phyloP scores from a whole-genome alignment of 108 stramenopile genomes.

The Discostella pseudostelligera region DNA sequence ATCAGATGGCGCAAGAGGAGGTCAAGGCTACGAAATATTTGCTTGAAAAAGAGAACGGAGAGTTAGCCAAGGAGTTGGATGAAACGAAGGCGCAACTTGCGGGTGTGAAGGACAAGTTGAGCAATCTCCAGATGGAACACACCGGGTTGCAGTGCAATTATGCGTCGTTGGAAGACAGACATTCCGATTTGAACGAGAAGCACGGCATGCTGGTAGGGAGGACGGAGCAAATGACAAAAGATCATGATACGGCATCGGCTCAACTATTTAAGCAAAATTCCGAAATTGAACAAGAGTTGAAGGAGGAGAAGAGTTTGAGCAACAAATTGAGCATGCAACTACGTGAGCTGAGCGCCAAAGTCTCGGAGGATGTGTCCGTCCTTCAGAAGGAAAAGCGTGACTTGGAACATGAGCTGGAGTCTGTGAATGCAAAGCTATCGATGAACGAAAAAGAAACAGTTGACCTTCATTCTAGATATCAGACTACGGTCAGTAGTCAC shows the following conservation, averaged over 20 bases:
- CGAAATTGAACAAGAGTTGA: slow-evolving; percentile 16
- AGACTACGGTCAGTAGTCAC: not conserved
- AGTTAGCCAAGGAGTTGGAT: not conserved
- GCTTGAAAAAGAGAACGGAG: slow-evolving; percentile 11
- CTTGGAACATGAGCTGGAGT: slow-evolving; percentile 3
- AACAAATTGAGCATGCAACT: slow-evolving; percentile 20
- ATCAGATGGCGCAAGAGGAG: slow-evolving; percentile 9
- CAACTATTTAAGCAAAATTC: not conserved
- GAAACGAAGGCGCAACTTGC: slow-evolving; percentile 1
- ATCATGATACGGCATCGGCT: not conserved
- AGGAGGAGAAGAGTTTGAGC: slow-evolving; percentile 12
- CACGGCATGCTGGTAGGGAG: slow-evolving; percentile 1
- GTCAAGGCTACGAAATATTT: slow-evolving; percentile 9
- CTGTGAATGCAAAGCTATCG: not conserved
- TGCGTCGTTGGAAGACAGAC: slow-evolving; percentile 4
- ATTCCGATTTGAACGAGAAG: slow-evolving; percentile 18
- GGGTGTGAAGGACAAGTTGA: not conserved
- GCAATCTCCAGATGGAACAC: slow-evolving; percentile 1
- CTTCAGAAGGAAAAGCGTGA: slow-evolving; percentile 7
- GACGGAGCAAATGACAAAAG: slow-evolving; percentile 14
- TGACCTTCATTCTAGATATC: not conserved
- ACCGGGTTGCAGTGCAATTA: slow-evolving; percentile 3
- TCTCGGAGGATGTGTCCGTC: slow-evolving; percentile 13
- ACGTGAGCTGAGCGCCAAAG: slow-evolving; percentile 17
- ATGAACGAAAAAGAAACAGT: slow-evolving; percentile 1